A percentile compares a stretch with the other conserved stretches of the same genome.
phyloP scores from a whole-genome alignment of 768 basidiomycete species.

The Podaxis sp. region DNA sequence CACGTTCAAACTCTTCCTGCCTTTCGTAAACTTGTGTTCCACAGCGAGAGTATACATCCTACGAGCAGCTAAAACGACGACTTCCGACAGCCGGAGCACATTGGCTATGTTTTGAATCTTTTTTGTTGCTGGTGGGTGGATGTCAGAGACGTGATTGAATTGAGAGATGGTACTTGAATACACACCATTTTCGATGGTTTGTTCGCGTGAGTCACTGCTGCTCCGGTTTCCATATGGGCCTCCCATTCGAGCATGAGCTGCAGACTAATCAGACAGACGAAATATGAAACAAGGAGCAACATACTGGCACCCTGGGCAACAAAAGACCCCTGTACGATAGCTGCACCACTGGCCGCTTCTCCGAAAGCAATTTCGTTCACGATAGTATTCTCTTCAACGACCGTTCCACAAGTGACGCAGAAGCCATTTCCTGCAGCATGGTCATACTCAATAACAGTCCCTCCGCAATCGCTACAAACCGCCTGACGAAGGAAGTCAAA shows the following conservation, averaged over 20 bases:
- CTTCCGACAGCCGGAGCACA: constrained; percentile 75
- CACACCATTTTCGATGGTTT: constrained; percentile 88
- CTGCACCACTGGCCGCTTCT: constrained; percentile 89
- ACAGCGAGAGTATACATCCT: constrained; percentile 93
- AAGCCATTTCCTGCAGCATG: constrained; percentile 82
- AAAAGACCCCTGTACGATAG: constrained; percentile 93
- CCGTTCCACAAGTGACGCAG: constrained; percentile 84
- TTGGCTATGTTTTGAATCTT: constrained; percentile 84
- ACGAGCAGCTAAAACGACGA: constrained; percentile 77
- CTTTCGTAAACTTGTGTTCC: constrained; percentile 92
- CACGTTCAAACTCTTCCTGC: constrained; percentile 88
- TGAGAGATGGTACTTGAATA: constrained; percentile 8
- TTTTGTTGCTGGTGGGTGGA: constrained; percentile 57
- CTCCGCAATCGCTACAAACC: constrained; percentile 75
- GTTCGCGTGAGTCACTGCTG: constrained; percentile 81
- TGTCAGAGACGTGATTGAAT: not conserved
- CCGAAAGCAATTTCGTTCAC: constrained; percentile 94
- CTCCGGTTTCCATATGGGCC: constrained; percentile 83
- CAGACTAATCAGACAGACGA: constrained; percentile 1
- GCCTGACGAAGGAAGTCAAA: constrained; percentile 37
- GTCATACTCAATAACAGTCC: constrained; percentile 84
- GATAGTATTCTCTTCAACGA: constrained; percentile 91
- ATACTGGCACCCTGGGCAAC: constrained; percentile 89
- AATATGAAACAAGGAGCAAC: constrained; percentile 28
- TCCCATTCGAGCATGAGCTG: constrained; percentile 81